phyloP scores from a whole-genome alignment of 2,329 filamentous ascomycete species.

The Claviceps quebecensis region DNA sequence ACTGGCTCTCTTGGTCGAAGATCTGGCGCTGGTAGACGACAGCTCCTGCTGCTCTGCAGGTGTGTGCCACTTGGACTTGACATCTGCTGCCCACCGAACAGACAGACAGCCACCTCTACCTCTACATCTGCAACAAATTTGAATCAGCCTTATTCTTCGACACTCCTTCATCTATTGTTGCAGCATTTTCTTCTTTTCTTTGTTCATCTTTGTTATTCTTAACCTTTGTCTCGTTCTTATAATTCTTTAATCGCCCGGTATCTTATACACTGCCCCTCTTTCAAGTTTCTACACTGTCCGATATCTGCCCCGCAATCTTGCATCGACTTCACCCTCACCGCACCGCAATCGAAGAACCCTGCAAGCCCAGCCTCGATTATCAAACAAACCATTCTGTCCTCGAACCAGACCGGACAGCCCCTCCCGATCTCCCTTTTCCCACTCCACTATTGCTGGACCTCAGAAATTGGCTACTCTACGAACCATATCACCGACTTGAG shows the following conservation, averaged over 20 bases:
- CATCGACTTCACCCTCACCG: background rate
- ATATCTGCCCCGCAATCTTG: background rate
- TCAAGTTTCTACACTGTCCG: background rate
- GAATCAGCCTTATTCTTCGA: background rate
- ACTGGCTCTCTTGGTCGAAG: no score
- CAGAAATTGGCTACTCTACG: background rate
- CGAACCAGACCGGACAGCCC: background rate
- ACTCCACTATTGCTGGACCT: background rate
- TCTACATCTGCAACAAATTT: background rate
- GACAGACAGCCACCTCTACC: background rate
- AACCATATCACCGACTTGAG: background rate
- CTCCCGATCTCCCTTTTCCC: background rate
- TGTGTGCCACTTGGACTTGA: background rate
- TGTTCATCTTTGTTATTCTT: background rate
- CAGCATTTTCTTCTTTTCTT: background rate
- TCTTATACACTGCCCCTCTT: background rate
- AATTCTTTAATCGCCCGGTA: background rate
- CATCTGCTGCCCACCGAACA: background rate
- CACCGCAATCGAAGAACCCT: background rate
- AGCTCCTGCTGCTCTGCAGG: background rate
- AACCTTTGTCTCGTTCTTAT: background rate
- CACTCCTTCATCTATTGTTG: background rate
- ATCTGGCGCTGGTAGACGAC: no score
- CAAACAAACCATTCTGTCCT: conserved; percentile 1
- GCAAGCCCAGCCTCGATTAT: background rate